These are phyloP conservation scores for Lactarius vividus DNA, from an alignment of 768 basidiomycete genomes.

Conservation along the genomic window DNA sequence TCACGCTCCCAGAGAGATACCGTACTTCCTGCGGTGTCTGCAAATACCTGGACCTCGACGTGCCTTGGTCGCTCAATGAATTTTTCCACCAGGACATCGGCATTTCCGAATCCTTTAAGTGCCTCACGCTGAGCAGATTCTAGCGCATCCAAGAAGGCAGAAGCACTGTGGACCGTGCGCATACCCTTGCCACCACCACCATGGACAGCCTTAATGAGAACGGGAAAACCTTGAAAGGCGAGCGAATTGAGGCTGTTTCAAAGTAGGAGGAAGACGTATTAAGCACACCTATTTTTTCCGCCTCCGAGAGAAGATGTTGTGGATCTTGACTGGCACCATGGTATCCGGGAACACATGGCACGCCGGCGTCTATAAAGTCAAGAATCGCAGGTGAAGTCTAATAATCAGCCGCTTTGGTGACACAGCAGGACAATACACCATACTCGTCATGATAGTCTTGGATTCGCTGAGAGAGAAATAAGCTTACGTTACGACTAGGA, in stretches of 20 bases:
- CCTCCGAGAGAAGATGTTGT: slow-evolving; percentile 61
- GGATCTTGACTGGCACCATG: slow-evolving; percentile 82
- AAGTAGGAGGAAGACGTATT: not conserved
- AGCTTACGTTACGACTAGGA: not conserved
- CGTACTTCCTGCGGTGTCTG: slow-evolving; percentile 71
- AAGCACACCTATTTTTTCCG: slow-evolving; percentile 68
- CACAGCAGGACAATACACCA: slow-evolving; percentile 23
- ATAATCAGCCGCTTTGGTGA: slow-evolving; percentile 1
- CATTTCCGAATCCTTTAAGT: slow-evolving; percentile 82
- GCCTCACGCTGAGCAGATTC: slow-evolving; percentile 89
- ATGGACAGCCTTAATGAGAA: slow-evolving; percentile 94
- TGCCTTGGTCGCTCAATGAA: slow-evolving; percentile 86
- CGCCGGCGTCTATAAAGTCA: slow-evolving; percentile 61
- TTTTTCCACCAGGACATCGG: slow-evolving; percentile 84
- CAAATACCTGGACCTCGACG: slow-evolving; percentile 94
- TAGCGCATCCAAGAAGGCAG: slow-evolving; percentile 75
- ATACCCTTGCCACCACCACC: slow-evolving; percentile 97
- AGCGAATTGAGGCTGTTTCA: not conserved
- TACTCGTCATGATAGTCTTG: slow-evolving; percentile 91
- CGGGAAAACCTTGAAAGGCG: slow-evolving; percentile 64
- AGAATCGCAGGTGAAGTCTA: slow-evolving; percentile 1
- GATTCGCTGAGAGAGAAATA: slow-evolving; percentile 60
- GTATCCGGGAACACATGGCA: slow-evolving; percentile 94
- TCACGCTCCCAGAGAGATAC: slow-evolving; percentile 97
- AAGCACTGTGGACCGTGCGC: slow-evolving; percentile 69